Conservation (phyloP, 2,329 filamentous ascomycete species). For the Penicillium expansum region DNA sequence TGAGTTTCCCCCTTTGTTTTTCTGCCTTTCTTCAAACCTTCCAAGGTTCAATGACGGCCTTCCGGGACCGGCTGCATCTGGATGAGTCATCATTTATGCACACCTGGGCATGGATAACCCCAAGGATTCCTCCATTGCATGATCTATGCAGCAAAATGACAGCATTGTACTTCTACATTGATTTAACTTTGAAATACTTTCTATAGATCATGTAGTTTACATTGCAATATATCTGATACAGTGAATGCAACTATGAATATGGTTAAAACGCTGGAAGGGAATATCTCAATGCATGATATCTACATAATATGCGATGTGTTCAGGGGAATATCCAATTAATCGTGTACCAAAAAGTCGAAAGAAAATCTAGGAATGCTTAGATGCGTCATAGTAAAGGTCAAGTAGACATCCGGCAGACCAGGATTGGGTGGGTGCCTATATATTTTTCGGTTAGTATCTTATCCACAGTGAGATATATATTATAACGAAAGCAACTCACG, state of each 20-base stretch:
- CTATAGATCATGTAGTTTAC: not conserved
- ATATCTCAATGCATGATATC: not conserved
- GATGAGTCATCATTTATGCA: slow-evolving; percentile 4
- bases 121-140: not conserved
- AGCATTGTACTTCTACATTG: not conserved
- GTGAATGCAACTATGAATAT: not conserved
- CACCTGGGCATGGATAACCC: no score
- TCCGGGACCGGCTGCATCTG: not conserved
- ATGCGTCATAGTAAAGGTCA: slow-evolving; percentile 92
- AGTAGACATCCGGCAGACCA: slow-evolving; percentile 95
- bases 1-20: slow-evolving; percentile 4
- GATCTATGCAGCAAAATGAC: not conserved
- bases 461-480: slow-evolving; percentile 3
- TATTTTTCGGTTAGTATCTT: slow-evolving; percentile 8
- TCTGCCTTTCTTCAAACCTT: slow-evolving; percentile 1
- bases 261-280: not conserved
- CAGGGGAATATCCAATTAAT: not conserved
- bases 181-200: not conserved
- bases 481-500: slow-evolving; percentile 51
- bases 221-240: not conserved
- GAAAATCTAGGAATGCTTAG: slow-evolving; percentile 38
- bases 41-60: slow-evolving; percentile 3
- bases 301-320: not conserved
- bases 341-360: not conserved
- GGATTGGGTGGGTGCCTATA: slow-evolving; percentile 83